Percentiles rank a stretch among this genome's conserved stretches.
phyloP scores from a whole-genome alignment of 2,329 filamentous ascomycete genomes.

The Pleoardoris graminearum region DNA sequence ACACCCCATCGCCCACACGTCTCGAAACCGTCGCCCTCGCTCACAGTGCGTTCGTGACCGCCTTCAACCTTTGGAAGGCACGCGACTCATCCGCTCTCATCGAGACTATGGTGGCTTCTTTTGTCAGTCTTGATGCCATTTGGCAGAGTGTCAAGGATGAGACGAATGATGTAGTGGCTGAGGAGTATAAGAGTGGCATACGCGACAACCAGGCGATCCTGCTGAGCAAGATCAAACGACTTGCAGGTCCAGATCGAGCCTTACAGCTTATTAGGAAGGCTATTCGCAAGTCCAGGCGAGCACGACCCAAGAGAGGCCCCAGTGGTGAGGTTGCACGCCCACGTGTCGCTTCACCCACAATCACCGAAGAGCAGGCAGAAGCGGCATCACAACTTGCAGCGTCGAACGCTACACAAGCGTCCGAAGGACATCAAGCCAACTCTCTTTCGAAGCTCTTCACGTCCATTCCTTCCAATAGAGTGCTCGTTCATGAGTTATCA shows the following conservation, averaged over 20 bases:
- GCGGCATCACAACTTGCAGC: constrained; percentile 37
- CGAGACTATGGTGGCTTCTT: constrained; percentile 83
- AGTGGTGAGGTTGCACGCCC: constrained; percentile 69
- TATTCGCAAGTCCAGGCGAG: constrained; percentile 70
- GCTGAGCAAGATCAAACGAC: constrained; percentile 76
- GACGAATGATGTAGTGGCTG: constrained; percentile 71
- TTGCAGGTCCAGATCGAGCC: constrained; percentile 72
- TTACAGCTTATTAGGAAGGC: constrained; percentile 75
- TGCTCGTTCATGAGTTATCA: constrained; percentile 77
- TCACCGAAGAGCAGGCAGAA: constrained; percentile 32
- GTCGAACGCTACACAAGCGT: constrained; percentile 10
- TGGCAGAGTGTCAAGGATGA: constrained; percentile 82
- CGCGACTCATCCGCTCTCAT: constrained; percentile 76
- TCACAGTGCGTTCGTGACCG: constrained; percentile 74
- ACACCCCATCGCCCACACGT: constrained; percentile 65
- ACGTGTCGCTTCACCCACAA: constrained; percentile 56
- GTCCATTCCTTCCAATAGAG: constrained; percentile 70
- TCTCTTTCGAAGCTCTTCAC: constrained; percentile 60
- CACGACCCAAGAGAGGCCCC: constrained; percentile 66
- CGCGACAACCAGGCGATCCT: constrained; percentile 79
- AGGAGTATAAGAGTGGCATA: constrained; percentile 78
- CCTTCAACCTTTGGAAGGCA: constrained; percentile 83
- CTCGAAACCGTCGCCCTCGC: constrained; percentile 66
- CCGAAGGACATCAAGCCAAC: constrained; percentile 44
- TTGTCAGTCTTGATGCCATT: constrained; percentile 81